phyloP scores from a whole-genome alignment of 2,329 filamentous ascomycete species.

The Ascochyta pisi region DNA sequence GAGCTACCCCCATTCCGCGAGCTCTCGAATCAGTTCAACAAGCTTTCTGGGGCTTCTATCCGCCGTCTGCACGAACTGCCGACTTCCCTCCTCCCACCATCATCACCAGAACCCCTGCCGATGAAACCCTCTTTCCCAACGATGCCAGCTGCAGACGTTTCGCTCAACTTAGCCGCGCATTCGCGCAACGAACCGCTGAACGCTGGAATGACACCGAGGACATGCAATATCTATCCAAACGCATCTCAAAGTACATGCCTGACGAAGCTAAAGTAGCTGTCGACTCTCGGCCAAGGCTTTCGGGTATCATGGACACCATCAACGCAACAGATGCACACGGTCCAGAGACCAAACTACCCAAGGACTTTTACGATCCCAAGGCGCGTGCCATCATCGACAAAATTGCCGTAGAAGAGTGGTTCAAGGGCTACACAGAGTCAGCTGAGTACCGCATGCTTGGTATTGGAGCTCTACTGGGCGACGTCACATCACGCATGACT shows the following conservation, averaged over 20 bases:
- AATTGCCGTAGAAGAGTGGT: constrained; percentile 92
- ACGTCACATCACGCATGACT: constrained; percentile 68
- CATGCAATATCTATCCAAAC: constrained; percentile 80
- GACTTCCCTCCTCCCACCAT: constrained; percentile 55
- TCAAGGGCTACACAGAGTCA: constrained; percentile 81
- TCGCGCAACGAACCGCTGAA: constrained; percentile 56
- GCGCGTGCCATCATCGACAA: constrained; percentile 72
- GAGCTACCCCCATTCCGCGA: constrained; percentile 58
- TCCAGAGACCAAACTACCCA: constrained; percentile 76
- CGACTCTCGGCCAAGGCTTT: constrained; percentile 82
- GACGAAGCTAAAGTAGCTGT: constrained; percentile 73
- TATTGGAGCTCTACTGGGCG: constrained; percentile 83
- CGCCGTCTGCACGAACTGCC: constrained; percentile 50
- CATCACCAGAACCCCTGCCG: constrained; percentile 52
- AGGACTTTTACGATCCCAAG: constrained; percentile 84
- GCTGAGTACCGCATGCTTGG: constrained; percentile 87
- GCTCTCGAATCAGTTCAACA: constrained; percentile 60
- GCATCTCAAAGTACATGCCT: constrained; percentile 88
- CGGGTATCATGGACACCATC: constrained; percentile 92
- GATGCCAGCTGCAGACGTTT: constrained; percentile 58
- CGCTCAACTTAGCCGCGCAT: constrained; percentile 55
- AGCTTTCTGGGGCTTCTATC: constrained; percentile 58
- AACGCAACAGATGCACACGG: constrained; percentile 89
- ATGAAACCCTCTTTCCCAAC: constrained; percentile 60
- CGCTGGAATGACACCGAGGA: constrained; percentile 68